Evolutionary conservation across 2,329 filamentous ascomycete species (phyloP).

Genomic region (Sclerotinia spermophila): DNA sequence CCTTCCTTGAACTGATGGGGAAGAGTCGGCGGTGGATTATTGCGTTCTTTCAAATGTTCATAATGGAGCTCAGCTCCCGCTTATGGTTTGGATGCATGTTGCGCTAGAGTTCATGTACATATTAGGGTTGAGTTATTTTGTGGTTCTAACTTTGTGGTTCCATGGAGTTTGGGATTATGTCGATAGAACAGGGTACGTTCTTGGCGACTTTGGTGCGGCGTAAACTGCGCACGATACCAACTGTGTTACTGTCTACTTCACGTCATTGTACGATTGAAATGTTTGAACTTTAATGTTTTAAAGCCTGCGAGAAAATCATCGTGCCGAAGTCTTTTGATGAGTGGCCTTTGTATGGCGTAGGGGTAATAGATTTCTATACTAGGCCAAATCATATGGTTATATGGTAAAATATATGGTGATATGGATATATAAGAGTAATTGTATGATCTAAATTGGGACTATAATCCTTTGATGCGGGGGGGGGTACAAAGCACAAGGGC

Average conservation of each 20-base stretch:
- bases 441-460: too few species aligned
- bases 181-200: background rate
- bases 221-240: conserved; percentile 3
- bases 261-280: background rate
- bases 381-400: too few species aligned
- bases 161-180: background rate
- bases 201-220: background rate
- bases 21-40: background rate
- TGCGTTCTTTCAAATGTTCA: background rate
- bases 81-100: conserved; percentile 2
- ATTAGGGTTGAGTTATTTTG: conserved; percentile 1
- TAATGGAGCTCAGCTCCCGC: conserved; percentile 4
- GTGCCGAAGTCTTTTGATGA: too few species aligned
- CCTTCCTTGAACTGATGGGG: background rate
- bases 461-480: too few species aligned
- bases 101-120: background rate
- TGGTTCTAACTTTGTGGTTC: background rate
- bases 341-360: too few species aligned
- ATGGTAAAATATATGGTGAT: too few species aligned
- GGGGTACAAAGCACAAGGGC: too few species aligned
- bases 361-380: too few species aligned
- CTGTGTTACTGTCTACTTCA: background rate
- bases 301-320: too few species aligned
- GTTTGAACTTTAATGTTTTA: too few species aligned
- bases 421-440: too few species aligned